Base-by-base conservation (phyloP, 2,329 filamentous ascomycete genomes). In the Epichloe gansuensis region DNA sequence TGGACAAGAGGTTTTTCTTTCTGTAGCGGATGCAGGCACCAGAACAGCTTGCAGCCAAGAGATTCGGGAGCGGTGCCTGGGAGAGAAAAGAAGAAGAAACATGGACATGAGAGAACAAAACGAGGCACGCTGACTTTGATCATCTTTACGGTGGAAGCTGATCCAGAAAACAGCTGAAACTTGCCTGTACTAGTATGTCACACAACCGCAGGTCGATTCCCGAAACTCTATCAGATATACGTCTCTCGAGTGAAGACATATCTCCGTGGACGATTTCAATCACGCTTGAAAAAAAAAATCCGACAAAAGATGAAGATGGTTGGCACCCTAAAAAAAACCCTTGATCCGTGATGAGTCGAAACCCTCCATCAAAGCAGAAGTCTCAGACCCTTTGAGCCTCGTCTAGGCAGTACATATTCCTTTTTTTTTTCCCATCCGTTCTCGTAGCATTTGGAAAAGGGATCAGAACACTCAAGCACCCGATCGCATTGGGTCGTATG, bases 21-120 rank as follows among this genome's bases (percentile, higher is more conserved):
- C 40, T 38, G 48, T 43, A 50, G 39, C 40, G 27, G 40, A 50
- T 31, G 48, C 48, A 35, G 39, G 39, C 48, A 49, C 36, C 8
- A 49, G 36, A 40, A 27, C 9, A 27, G 27, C 36, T 13, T 41
- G 47, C 36, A 41, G 47, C 27, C 15, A 41, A 36, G 39, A 17
- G 17, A 2, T 21, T 9, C 11, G 25, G 38, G 21, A 23, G 21
- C 8, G 41, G 31, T 31, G 31, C 8, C 9, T 31, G 31, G 31
- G 31, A 9, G 31, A 31, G 31, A 11, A 31, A 31, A 31, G 31
- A 31, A 25, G 6, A 43, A 43, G 41, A 17, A 15, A 27, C 5
- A 21, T 15, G 41, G 41, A 13, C 41, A 43, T 23, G 17, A 25
- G 21, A 43, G 12, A 43, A 43, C 41, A 4, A 43, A 43, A 43